phyloP scores from a whole-genome alignment of 495 filamentous ascomycete genomes.

The Aspergillus asperescens region DNA sequence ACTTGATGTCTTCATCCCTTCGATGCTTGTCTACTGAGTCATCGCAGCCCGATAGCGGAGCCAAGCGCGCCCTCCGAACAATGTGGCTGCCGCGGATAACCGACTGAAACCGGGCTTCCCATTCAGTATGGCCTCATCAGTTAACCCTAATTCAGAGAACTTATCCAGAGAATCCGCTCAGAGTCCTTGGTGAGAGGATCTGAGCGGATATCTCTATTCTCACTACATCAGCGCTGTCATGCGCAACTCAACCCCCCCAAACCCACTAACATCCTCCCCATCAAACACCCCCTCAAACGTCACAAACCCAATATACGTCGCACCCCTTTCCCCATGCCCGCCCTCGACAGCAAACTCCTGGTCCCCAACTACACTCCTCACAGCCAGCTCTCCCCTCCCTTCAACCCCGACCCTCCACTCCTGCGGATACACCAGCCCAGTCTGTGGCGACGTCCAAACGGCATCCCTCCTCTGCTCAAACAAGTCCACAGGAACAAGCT shows the following conservation, averaged over 20 bases:
- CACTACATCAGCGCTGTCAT: too few relatives aligned
- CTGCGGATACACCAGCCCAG: background rate
- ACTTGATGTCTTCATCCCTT: too few relatives aligned
- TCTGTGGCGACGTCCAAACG: background rate
- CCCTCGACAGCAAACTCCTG: background rate
- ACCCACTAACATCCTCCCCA: background rate
- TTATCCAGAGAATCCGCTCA: too few relatives aligned
- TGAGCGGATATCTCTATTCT: too few relatives aligned
- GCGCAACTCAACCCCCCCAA: too few relatives aligned
- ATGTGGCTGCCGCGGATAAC: background rate
- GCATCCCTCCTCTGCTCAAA: background rate
- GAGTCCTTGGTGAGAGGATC: too few relatives aligned
- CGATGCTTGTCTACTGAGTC: background rate
- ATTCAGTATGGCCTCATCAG: too few relatives aligned
- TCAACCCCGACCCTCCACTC: background rate
- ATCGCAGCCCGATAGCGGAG: background rate
- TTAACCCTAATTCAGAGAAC: too few relatives aligned
- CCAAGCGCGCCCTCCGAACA: background rate
- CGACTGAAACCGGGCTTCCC: background rate
- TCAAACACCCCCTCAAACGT: background rate
- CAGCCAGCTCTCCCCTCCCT: background rate
- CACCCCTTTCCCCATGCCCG: background rate
- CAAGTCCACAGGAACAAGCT: background rate
- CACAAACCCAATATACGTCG: background rate
- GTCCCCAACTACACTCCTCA: background rate